Evolutionary conservation across 352 stramenopile species (phyloP).

Genomic region (Phytopythium chamaehyphon): DNA sequence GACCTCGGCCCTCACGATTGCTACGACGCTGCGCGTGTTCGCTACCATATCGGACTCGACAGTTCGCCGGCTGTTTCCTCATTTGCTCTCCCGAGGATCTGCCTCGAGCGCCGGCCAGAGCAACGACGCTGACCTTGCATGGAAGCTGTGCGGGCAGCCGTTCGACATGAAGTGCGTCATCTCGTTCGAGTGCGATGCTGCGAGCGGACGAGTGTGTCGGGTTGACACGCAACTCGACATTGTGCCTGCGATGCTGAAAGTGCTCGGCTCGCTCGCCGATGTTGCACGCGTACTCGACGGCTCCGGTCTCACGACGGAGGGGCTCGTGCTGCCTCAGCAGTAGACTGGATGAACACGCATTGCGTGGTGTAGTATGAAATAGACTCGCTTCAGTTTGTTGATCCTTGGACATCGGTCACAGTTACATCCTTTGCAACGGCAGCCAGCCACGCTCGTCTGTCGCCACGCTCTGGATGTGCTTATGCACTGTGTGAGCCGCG

Average conservation of each 20-base stretch:
- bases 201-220: neutral
- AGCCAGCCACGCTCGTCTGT: too few species aligned
- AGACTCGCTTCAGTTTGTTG: too few species aligned
- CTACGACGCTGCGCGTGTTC: neutral
- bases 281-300: conserved; percentile 1
- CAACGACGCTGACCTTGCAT: conserved; percentile 14
- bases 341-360: neutral
- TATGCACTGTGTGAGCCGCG: too few species aligned
- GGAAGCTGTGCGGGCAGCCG: conserved; percentile 18
- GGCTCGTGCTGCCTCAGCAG: neutral
- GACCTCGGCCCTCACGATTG: conserved; percentile 1
- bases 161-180: conserved; percentile 27
- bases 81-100: conserved; percentile 3
- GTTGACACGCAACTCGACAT: neutral
- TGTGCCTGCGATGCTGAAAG: neutral
- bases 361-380: too few species aligned
- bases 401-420: too few species aligned
- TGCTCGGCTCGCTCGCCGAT: neutral
- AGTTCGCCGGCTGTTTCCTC: conserved; percentile 11
- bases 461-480: conserved; percentile 67
- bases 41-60: conserved; percentile 14
- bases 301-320: neutral
- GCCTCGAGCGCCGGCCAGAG: neutral
- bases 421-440: too few species aligned
- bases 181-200: conserved; percentile 19